phyloP scores from a whole-genome alignment of 768 basidiomycete genomes.

The Sarcodon aspratus region DNA sequence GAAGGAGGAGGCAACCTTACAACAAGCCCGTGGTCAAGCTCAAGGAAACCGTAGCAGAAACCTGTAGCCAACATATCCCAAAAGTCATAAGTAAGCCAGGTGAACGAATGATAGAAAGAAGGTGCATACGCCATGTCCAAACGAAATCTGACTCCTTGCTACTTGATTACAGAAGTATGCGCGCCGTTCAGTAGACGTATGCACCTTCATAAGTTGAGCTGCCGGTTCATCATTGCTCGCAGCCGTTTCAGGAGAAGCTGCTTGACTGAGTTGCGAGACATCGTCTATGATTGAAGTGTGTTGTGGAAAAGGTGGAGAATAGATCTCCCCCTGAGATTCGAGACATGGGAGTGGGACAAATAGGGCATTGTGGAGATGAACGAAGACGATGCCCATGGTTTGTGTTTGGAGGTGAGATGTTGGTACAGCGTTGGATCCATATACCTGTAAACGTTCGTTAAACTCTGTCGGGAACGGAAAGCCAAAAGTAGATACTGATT shows the following conservation, averaged over 20 bases:
- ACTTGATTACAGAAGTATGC: slow-evolving; percentile 48
- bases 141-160: too few relatives aligned
- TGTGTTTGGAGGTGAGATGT: slow-evolving; percentile 44
- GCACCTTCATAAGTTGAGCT: slow-evolving; percentile 5
- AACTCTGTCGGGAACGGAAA: too few relatives aligned
- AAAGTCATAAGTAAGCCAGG: slow-evolving; percentile 43
- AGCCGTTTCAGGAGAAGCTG: not conserved
- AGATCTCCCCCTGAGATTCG: slow-evolving; percentile 1
- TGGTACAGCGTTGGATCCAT: slow-evolving; percentile 91
- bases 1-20: slow-evolving; percentile 73
- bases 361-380: slow-evolving; percentile 77
- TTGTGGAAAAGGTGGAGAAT: slow-evolving; percentile 35
- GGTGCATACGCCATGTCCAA: too few relatives aligned
- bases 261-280: slow-evolving; percentile 32
- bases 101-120: too few relatives aligned
- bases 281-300: slow-evolving; percentile 40
- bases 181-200: slow-evolving; percentile 40
- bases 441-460: slow-evolving; percentile 38
- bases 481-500: slow-evolving; percentile 31
- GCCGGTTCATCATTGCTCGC: too few relatives aligned
- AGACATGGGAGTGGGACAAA: slow-evolving; percentile 51
- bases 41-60: slow-evolving; percentile 81
- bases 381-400: slow-evolving; percentile 89
- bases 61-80: slow-evolving; percentile 70
- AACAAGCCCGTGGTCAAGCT: slow-evolving; percentile 46